A percentile compares a stretch with the other conserved stretches of the same genome.
Evolutionary conservation across 2,329 filamentous ascomycete genomes (phyloP).

Genomic region (Penicillium sp.): DNA sequence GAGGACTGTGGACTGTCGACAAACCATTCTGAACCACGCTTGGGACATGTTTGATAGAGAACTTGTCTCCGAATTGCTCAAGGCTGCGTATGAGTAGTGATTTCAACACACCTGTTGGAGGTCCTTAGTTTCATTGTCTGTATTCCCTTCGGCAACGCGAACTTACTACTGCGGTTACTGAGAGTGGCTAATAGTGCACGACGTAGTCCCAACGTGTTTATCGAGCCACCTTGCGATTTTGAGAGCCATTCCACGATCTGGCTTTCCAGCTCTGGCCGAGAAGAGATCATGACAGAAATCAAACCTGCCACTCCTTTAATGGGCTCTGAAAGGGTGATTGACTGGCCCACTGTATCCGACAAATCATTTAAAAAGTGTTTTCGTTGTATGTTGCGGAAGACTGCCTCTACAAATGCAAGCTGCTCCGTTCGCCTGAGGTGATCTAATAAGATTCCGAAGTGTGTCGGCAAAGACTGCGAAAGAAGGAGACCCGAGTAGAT

Average conservation of each 20-base stretch:
- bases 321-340: constrained; percentile 14
- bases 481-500: constrained; percentile 34
- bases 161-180: constrained; percentile 43
- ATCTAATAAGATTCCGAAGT: constrained; percentile 34
- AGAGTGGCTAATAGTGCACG: constrained; percentile 57
- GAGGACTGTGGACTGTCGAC: not conserved
- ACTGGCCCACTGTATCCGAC: constrained; percentile 8
- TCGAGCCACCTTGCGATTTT: constrained; percentile 56
- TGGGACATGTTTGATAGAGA: constrained; percentile 78
- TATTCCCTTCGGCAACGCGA: not conserved
- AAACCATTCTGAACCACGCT: constrained; percentile 76
- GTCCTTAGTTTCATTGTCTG: constrained; percentile 1
- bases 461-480: constrained; percentile 19
- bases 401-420: constrained; percentile 37
- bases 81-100: constrained; percentile 58
- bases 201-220: constrained; percentile 56
- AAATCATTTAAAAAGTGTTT: constrained; percentile 29
- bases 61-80: constrained; percentile 67
- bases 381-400: constrained; percentile 39
- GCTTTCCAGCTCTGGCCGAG: constrained; percentile 44
- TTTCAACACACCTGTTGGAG: constrained; percentile 30
- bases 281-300: constrained; percentile 44
- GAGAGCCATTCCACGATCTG: constrained; percentile 59
- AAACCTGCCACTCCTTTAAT: constrained; percentile 54
- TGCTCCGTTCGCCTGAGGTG: constrained; percentile 44